Percentiles rank a stretch among this genome's conserved stretches.
Evolutionary conservation across 2,329 filamentous ascomycete genomes (phyloP).

Genomic region (Graphilbum fragrans): DNA sequence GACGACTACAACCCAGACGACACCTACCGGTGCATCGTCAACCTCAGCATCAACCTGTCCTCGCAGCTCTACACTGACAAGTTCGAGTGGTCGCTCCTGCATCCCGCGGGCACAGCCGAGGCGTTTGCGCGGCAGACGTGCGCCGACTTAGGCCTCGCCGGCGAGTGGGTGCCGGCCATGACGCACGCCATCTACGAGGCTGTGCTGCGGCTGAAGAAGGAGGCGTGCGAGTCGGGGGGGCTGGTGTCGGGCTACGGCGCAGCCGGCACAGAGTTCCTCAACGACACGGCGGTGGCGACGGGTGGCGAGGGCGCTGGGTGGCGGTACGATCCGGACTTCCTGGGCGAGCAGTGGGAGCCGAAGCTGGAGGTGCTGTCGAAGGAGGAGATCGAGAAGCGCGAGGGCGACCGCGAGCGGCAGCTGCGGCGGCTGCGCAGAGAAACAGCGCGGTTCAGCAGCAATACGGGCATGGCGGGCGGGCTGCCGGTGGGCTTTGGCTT

Average conservation of each 20-base stretch:
- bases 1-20: constrained; percentile 83
- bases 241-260: constrained; percentile 52
- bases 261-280: constrained; percentile 61
- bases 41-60: constrained; percentile 79
- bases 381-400: constrained; percentile 94
- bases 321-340: constrained; percentile 86
- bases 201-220: constrained; percentile 84
- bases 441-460: constrained; percentile 84
- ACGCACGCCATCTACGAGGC: constrained; percentile 96
- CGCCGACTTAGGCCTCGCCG: constrained; percentile 75
- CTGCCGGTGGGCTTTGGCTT: constrained; percentile 44
- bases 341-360: constrained; percentile 75
- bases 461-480: constrained; percentile 68
- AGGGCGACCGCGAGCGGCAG: constrained; percentile 86
- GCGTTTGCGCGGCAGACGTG: constrained; percentile 88
- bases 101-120: constrained; percentile 84
- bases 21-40: constrained; percentile 86
- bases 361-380: constrained; percentile 74
- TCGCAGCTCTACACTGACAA: constrained; percentile 92
- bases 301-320: constrained; percentile 54
- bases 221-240: constrained; percentile 85
- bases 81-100: constrained; percentile 92
- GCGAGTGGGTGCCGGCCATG: constrained; percentile 90
- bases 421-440: constrained; percentile 77
- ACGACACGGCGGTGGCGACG: constrained; percentile 56